A percentile compares a stretch with the other conserved stretches of the same genome.
Conservation (phyloP, 345 rosid species). For the Hibiscus syriacus region DNA sequence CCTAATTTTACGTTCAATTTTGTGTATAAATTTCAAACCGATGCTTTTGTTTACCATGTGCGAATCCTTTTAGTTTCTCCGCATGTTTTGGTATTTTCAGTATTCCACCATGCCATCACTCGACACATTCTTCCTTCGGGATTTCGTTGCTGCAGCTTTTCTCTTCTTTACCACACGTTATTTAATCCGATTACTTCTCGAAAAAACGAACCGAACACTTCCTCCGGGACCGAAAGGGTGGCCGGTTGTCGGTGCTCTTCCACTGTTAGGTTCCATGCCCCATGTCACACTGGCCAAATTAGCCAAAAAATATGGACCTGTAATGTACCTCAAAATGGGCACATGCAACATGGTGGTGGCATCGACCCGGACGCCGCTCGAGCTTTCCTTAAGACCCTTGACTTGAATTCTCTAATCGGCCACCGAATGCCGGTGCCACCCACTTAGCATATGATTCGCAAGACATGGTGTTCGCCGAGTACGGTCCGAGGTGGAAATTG, state of each 20-base stretch:
- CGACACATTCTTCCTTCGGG: constrained; percentile 9
- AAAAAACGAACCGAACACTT: constrained; percentile 9
- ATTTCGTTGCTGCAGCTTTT: constrained; percentile 12
- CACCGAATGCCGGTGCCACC: too few species aligned
- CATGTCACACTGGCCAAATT: constrained; percentile 37
- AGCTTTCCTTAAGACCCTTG: too few species aligned
- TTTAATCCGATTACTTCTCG: constrained; percentile 11
- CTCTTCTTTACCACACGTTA: constrained; percentile 25
- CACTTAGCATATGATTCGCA: constrained; percentile 50
- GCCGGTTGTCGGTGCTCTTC: constrained; percentile 55
- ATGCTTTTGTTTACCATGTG: too few species aligned
- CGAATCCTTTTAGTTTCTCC: too few species aligned
- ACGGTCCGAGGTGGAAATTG: constrained; percentile 49
- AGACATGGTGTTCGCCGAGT: constrained; percentile 55
- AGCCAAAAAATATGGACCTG: too few species aligned
- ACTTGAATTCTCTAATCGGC: too few species aligned
- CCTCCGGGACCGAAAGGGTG: constrained; percentile 51
- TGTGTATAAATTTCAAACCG: too few species aligned
- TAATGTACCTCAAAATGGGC: too few species aligned
- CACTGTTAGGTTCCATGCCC: constrained; percentile 49
- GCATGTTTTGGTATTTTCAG: too few species aligned
- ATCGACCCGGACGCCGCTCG: too few species aligned
- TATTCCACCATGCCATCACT: constrained; percentile 3
- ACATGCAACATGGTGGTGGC: too few species aligned
- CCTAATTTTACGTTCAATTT: too few species aligned